A percentile compares a stretch with the other conserved stretches of the same genome.
Evolutionary conservation across 768 basidiomycete species (phyloP).

Genomic region (Melanogaster broomeanus): DNA sequence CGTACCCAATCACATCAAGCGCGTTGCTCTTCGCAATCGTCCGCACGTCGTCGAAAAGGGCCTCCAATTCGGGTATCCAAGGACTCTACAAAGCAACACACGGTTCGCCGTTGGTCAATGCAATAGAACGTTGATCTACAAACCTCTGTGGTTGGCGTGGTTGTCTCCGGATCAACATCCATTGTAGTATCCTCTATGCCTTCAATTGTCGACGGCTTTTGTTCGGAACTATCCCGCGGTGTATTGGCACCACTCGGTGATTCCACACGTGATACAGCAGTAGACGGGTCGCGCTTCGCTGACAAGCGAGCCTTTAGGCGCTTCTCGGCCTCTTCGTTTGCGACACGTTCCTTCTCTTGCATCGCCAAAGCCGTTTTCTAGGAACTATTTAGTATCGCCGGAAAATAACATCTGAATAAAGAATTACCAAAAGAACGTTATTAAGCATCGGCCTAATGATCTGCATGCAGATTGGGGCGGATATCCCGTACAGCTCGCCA

Average conservation of each 20-base stretch:
- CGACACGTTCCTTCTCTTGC: conserved; percentile 68
- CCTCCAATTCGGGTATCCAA: conserved; percentile 76
- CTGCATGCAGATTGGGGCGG: conserved; percentile 90
- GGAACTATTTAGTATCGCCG: conserved; percentile 7
- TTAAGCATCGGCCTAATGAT: conserved; percentile 85
- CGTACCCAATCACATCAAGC: conserved; percentile 72
- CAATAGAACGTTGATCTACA: conserved; percentile 4
- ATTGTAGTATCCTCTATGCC: conserved; percentile 50
- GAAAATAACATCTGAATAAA: not conserved
- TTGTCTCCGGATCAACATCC: conserved; percentile 47
- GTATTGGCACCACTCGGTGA: conserved; percentile 51
- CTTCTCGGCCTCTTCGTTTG: conserved; percentile 77
- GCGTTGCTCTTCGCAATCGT: conserved; percentile 68
- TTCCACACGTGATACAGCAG: conserved; percentile 56
- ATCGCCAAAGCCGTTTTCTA: conserved; percentile 63
- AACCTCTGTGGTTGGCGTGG: conserved; percentile 28
- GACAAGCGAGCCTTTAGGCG: conserved; percentile 74
- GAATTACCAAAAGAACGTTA: conserved; percentile 56
- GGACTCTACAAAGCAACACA: conserved; percentile 48
- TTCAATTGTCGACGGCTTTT: conserved; percentile 27
- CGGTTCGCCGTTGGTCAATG: conserved; percentile 4
- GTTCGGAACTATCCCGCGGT: conserved; percentile 24
- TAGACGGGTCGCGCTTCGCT: conserved; percentile 72
- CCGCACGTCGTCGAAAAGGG: conserved; percentile 75
- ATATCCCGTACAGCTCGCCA: conserved; percentile 74